These are phyloP conservation scores for Aspergillus asperescens DNA, from an alignment of 495 filamentous ascomycete species.

Conservation along the genomic window DNA sequence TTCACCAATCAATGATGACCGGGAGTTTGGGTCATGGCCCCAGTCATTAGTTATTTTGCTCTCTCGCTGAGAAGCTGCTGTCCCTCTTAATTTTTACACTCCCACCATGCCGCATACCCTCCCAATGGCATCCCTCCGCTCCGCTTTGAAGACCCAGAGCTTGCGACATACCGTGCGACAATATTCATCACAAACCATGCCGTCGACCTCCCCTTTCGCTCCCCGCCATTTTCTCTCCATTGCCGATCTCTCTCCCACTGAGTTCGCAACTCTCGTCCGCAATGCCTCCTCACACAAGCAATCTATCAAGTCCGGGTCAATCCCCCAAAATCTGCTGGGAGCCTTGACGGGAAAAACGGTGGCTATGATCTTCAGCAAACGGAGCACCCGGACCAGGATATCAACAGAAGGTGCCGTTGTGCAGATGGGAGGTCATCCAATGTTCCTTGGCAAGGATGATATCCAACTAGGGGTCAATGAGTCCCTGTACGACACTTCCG, in stretches of 20 bases:
- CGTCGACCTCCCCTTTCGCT: constrained; percentile 44
- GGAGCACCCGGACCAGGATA: constrained; percentile 85
- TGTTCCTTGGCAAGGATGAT: constrained; percentile 92
- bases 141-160: constrained; percentile 19
- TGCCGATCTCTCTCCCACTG: constrained; percentile 70
- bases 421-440: constrained; percentile 81
- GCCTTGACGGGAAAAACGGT: constrained; percentile 70
- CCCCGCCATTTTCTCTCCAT: constrained; percentile 88
- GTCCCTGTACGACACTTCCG: constrained; percentile 79
- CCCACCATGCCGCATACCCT: constrained; percentile 33
- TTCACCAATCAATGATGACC: constrained; percentile 33
- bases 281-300: constrained; percentile 74
- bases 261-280: constrained; percentile 74
- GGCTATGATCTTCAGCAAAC: constrained; percentile 94
- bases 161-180: constrained; percentile 35
- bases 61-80: not conserved
- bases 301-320: constrained; percentile 65
- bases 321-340: constrained; percentile 52
- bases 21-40: not conserved
- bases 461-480: constrained; percentile 97
- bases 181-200: constrained; percentile 35
- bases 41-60: not conserved
- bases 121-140: constrained; percentile 49
- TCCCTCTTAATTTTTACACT: not conserved
- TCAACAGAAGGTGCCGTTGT: constrained; percentile 85